phyloP scores from a whole-genome alignment of 2,329 filamentous ascomycete genomes.

The Sclerotinia nivalis region DNA sequence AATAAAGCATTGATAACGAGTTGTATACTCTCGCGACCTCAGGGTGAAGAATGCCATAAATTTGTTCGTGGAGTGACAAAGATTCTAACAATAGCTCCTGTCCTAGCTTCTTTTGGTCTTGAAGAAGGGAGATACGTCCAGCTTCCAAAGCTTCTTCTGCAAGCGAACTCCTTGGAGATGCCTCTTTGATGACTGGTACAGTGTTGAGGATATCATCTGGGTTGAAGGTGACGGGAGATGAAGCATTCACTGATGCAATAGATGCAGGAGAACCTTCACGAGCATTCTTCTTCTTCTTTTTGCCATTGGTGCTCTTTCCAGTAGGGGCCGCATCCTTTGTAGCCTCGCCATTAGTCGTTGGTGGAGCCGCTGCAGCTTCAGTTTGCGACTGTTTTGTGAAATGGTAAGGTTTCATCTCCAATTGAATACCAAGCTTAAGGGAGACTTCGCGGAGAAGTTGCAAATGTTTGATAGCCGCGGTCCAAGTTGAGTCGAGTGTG shows the following conservation, averaged over 20 bases:
- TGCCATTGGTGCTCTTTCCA: conserved; percentile 38
- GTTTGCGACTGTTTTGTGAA: conserved; percentile 56
- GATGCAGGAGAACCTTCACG: conserved; percentile 52
- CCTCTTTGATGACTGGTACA: conserved; percentile 94
- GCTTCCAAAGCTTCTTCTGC: conserved; percentile 96
- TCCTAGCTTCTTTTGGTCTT: conserved; percentile 92
- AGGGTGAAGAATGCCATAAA: conserved; percentile 95
- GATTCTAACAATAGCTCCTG: conserved; percentile 96
- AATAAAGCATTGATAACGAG: conserved; percentile 92
- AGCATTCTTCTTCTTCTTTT: conserved; percentile 61
- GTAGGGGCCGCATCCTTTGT: conserved; percentile 45
- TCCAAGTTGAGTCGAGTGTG: conserved; percentile 68
- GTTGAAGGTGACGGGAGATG: conserved; percentile 64
- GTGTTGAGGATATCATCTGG: conserved; percentile 88
- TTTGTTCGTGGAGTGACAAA: conserved; percentile 93
- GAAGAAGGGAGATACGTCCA: conserved; percentile 91
- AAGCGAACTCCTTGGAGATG: conserved; percentile 82
- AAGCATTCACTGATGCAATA: conserved; percentile 47
- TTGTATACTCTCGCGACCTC: conserved; percentile 96
- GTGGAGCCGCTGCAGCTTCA: conserved; percentile 38
- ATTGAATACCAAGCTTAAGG: conserved; percentile 85
- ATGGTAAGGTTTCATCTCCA: conserved; percentile 74
- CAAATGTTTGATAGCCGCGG: conserved; percentile 65
- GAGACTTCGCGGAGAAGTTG: conserved; percentile 88
- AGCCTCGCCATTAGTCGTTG: conserved; percentile 43